Evolutionary conservation across 2,329 filamentous ascomycete species (phyloP).

Genomic region (Chrysosphaeria jannelii): DNA sequence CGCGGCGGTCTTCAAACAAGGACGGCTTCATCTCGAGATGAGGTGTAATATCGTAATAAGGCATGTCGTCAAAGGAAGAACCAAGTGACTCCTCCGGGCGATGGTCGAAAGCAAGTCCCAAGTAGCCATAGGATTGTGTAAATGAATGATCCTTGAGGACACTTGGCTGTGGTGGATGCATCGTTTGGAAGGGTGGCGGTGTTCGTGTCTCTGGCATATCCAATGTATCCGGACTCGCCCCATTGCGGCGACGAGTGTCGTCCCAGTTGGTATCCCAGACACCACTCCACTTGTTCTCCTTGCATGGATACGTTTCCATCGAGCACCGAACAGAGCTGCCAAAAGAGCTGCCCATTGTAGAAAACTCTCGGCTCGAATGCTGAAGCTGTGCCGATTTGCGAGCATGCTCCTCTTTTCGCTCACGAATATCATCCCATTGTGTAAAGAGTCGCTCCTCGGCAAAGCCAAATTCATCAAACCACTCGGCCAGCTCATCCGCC

Average conservation of each 20-base stretch:
- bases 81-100: slow-evolving; percentile 1
- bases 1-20: neutral
- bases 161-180: too few species aligned
- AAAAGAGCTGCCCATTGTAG: neutral
- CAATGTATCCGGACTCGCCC: neutral
- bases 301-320: neutral
- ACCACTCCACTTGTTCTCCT: neutral
- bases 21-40: neutral
- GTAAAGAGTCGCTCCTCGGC: slow-evolving; percentile 12
- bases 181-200: too few species aligned
- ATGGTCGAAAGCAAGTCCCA: neutral
- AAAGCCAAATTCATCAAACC: slow-evolving; percentile 22
- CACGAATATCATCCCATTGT: slow-evolving; percentile 2
- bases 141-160: too few species aligned
- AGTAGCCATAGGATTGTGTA: too few species aligned
- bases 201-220: too few species aligned
- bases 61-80: neutral
- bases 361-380: too few species aligned
- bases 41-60: neutral
- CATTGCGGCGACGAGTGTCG: neutral
- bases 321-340: neutral
- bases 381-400: too few species aligned
- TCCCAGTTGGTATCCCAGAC: too few species aligned
- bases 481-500: slow-evolving; percentile 15
- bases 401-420: slow-evolving; percentile 1